Evolutionary conservation across 768 basidiomycete species (phyloP), one percentile per base, ranked within the genome.

Genomic region (Tylopilus cervinicoccineus): DNA sequence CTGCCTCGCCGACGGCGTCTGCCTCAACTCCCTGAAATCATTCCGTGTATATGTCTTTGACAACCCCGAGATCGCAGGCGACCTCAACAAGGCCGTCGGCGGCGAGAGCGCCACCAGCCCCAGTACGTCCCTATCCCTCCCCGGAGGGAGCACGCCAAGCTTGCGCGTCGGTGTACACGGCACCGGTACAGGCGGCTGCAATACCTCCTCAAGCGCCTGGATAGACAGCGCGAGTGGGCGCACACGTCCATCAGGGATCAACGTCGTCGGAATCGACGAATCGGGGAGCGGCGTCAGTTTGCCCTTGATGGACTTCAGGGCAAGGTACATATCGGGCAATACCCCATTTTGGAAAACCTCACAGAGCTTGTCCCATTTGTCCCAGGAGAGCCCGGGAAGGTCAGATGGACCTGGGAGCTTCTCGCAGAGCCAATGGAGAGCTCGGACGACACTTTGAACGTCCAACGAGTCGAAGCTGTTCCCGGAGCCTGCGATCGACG

Each of bases 41-140:
- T 93, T 90, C 61, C 79, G 85, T 19, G 63, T 65, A 55, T 93
- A 93, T 51, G 78, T 90, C 69, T 91, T 93, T 11, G 90, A 91
- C 23, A 93, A 73, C 16, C 86, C 86, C 0, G 85, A 86, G 20
- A 82, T 79, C 0, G 81, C 82, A 0, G 86, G 84, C 0, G 84
- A 85, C 32, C 87, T 75, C 41, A 88, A 70, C 20, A 89, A 56
- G 6, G 86, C 79, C 9, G 80, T 78, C 4, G 86, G 83, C 5
- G 86, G 87, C 3, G 86, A 88, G 20, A 86, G 76, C 6, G 78
- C 73, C 6, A 84, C 77, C 28, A 85, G 72, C 16, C 79, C 82
- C 24, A 89, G 66, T 80, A 61, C 61, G 10, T 61, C 60, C 22
- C 57, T 48, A 22, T 56, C 54, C 6, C 51, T 51, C 13, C 61